Base-by-base conservation (phyloP, 73 alveolate species). In the Paramecium pentaurelia region DNA sequence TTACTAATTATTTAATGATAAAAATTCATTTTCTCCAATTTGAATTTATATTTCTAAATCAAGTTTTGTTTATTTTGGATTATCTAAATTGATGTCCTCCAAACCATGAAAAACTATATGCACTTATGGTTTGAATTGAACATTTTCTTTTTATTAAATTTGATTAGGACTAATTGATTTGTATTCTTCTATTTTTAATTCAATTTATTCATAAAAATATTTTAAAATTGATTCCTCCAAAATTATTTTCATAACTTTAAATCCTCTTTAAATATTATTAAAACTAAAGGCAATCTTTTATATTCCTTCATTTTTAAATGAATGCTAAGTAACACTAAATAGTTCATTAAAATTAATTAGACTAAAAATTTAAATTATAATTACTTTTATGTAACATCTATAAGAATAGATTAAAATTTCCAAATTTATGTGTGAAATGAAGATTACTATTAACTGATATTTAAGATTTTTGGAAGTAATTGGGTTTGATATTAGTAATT, bases 361-460 rank as follows among this genome's bases (percentile, higher is more conserved):
- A 14, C 91, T 80, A 38, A 4, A 30, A 12, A 0, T 30, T 9
- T 30, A 32, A 75, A 3, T 3, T 14, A 75, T 38, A 2, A 75
- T n/a, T 75, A 75, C 88, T 75, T 75, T 80, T 42, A n/a, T 20
- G 91, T 80, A n/a, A 44, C 58, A 80, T 80, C 91, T 11, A 45
- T 45, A 1, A 80, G 71, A 40, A 80, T 80, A 20, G 91, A 80
- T n/a, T 42, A 25, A 27, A 40, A 27, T 25, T 80, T 80, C 73
- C 71, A 80, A 10, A 80, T 25, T 32, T 80, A 36, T 0, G 71
- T 45, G 37, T 42, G 44, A 45, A 45, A 80, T 73, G 40, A 44
- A 4, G 49, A 44, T 16, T 14, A 7, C 6, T 42, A 9, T 27
- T 22, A 16, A 80, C 71, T 80, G 8, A 25, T 22, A 22, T 40